phyloP scores from a whole-genome alignment of 345 rosid genomes.

The Euphorbia pulcherrima region DNA sequence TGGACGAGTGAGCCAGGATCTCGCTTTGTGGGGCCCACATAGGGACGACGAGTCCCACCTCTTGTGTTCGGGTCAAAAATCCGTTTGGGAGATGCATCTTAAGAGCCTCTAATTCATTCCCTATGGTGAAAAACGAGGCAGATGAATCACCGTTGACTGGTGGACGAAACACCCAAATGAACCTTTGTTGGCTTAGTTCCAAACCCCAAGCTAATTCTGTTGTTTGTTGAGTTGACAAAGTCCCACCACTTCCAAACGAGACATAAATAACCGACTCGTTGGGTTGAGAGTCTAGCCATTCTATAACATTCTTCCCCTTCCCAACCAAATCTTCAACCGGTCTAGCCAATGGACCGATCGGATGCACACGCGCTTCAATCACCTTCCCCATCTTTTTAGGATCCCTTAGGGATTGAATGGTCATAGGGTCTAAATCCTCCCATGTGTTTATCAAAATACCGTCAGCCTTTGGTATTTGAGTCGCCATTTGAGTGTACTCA shows the following conservation, averaged over 20 bases:
- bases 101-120: neutral
- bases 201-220: constrained; percentile 49
- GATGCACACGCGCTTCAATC: neutral
- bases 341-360: constrained; percentile 13
- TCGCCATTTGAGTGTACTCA: neutral
- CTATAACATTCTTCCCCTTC: neutral
- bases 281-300: constrained; percentile 44
- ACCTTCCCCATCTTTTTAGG: neutral
- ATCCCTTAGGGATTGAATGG: constrained; percentile 12
- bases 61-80: constrained; percentile 37
- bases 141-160: neutral
- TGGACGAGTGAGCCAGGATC: constrained; percentile 49
- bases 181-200: constrained; percentile 30
- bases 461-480: neutral
- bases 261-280: constrained; percentile 42
- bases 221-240: constrained; percentile 26
- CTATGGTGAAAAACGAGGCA: constrained; percentile 23
- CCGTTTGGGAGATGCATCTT: constrained; percentile 43
- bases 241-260: constrained; percentile 47
- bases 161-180: constrained; percentile 50
- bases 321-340: neutral
- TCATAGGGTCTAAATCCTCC: constrained; percentile 12
- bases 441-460: constrained; percentile 22
- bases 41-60: constrained; percentile 41
- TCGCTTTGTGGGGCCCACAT: constrained; percentile 62